Percentiles rank a stretch among this genome's conserved stretches.
Evolutionary conservation across 345 rosid species (phyloP).

Genomic region (Gossypium herbaceum): DNA sequence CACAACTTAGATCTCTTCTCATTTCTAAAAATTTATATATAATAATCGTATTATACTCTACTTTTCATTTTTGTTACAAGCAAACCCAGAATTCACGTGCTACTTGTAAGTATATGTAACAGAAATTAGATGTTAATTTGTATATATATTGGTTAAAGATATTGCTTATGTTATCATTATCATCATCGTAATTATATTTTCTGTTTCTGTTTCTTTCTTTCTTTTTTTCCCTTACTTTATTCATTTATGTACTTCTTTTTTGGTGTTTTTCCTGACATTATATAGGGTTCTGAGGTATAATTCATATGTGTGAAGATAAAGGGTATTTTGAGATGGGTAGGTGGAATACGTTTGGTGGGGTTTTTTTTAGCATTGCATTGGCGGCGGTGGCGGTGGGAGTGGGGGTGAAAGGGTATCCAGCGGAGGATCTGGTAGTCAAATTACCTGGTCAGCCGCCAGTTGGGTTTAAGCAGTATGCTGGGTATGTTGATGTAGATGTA

Average conservation of each 20-base stretch:
- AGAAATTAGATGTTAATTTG: constrained; percentile 24
- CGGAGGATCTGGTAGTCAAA: constrained; percentile 66
- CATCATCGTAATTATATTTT: not conserved
- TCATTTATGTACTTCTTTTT: not conserved
- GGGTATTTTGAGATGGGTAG: constrained; percentile 29
- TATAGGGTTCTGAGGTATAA: not conserved
- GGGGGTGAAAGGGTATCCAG: constrained; percentile 49
- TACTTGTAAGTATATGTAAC: constrained; percentile 22
- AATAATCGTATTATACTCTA: not conserved
- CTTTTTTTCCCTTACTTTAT: not conserved
- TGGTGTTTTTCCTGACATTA: not conserved
- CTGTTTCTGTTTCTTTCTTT: not conserved
- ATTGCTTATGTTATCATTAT: constrained; percentile 19
- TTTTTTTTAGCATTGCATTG: constrained; percentile 16
- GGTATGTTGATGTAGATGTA: constrained; percentile 75
- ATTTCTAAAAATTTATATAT: not conserved
- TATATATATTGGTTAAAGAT: not conserved
- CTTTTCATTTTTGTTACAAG: constrained; percentile 29
- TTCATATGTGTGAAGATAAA: constrained; percentile 13
- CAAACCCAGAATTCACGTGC: constrained; percentile 43
- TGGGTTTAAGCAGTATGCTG: constrained; percentile 70
- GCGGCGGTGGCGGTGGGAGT: constrained; percentile 23
- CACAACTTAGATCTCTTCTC: constrained; percentile 5
- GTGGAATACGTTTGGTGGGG: constrained; percentile 25
- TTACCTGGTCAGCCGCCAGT: constrained; percentile 83